Conservation (phyloP, 257 asterid genomes). For the Penstemon davidsonii region DNA sequence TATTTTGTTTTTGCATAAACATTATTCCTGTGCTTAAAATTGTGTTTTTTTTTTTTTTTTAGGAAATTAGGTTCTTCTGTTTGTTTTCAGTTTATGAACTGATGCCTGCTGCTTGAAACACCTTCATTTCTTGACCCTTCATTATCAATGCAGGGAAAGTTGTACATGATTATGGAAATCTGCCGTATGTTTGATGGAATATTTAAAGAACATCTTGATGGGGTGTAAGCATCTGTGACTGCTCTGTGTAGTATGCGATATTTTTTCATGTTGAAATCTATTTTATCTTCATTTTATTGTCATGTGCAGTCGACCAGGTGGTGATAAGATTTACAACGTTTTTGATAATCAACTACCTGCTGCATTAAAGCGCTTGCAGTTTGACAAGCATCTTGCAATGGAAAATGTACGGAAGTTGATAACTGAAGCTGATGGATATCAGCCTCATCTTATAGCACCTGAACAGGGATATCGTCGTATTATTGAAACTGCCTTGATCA, state of each 20-base stretch:
- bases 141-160: slow-evolving; percentile 52
- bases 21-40: slow-evolving; percentile 9
- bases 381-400: slow-evolving; percentile 75
- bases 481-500: slow-evolving; percentile 62
- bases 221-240: slow-evolving; percentile 50
- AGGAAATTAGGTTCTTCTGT: slow-evolving; percentile 3
- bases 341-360: slow-evolving; percentile 77
- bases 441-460: slow-evolving; percentile 82
- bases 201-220: slow-evolving; percentile 83
- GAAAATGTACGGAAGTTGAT: slow-evolving; percentile 69
- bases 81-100: slow-evolving; percentile 7
- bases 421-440: slow-evolving; percentile 83
- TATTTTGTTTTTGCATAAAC: not conserved
- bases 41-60: not conserved
- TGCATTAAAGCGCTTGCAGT: slow-evolving; percentile 74
- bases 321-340: slow-evolving; percentile 68
- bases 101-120: slow-evolving; percentile 17
- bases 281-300: slow-evolving; percentile 12
- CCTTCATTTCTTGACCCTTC: slow-evolving; percentile 3
- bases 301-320: slow-evolving; percentile 70
- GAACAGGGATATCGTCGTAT: slow-evolving; percentile 83
- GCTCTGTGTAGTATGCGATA: not conserved
- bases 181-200: slow-evolving; percentile 72
- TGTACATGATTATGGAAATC: slow-evolving; percentile 79
- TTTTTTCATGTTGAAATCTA: slow-evolving; percentile 2